phyloP scores from a whole-genome alignment of 805 yeast species.

The Kodamaea nitidulidarum region DNA sequence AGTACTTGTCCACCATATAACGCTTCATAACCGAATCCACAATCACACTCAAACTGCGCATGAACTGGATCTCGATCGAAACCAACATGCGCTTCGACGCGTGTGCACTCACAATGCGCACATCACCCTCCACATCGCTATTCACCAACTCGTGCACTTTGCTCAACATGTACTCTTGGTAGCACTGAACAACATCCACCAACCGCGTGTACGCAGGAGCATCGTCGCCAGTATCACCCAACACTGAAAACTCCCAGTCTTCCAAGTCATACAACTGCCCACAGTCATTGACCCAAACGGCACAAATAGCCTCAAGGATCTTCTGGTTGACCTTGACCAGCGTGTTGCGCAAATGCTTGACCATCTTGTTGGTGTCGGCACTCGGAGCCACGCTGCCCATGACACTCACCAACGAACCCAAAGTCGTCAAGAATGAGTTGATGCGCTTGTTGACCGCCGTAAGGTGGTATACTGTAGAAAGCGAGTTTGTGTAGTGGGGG shows the following conservation, averaged over 20 bases:
- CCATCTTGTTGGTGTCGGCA: slow-evolving; percentile 33
- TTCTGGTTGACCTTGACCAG: slow-evolving; percentile 33
- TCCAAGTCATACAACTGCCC: slow-evolving; percentile 43
- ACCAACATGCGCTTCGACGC: slow-evolving; percentile 40
- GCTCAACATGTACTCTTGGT: slow-evolving; percentile 31
- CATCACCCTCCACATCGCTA: slow-evolving; percentile 15
- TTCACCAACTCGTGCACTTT: slow-evolving; percentile 27
- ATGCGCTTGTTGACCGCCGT: slow-evolving; percentile 24
- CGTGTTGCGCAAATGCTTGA: slow-evolving; percentile 32
- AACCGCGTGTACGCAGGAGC: slow-evolving; percentile 30
- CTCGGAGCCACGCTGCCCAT: slow-evolving; percentile 32
- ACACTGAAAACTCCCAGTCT: slow-evolving; percentile 30
- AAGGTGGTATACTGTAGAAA: slow-evolving; percentile 37
- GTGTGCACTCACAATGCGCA: slow-evolving; percentile 31
- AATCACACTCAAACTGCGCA: slow-evolving; percentile 39
- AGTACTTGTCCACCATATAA: slow-evolving; percentile 20
- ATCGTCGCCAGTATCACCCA: not conserved
- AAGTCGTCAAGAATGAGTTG: slow-evolving; percentile 24
- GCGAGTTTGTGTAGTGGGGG: slow-evolving; percentile 39
- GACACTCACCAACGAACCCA: slow-evolving; percentile 29
- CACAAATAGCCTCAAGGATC: slow-evolving; percentile 38
- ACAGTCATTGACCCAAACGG: slow-evolving; percentile 45
- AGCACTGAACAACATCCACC: slow-evolving; percentile 33
- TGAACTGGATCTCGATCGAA: slow-evolving; percentile 42
- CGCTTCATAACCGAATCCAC: slow-evolving; percentile 40